These are phyloP conservation scores for Eustoma russellianum DNA, from an alignment of 257 asterid species.

Conservation along the genomic window DNA sequence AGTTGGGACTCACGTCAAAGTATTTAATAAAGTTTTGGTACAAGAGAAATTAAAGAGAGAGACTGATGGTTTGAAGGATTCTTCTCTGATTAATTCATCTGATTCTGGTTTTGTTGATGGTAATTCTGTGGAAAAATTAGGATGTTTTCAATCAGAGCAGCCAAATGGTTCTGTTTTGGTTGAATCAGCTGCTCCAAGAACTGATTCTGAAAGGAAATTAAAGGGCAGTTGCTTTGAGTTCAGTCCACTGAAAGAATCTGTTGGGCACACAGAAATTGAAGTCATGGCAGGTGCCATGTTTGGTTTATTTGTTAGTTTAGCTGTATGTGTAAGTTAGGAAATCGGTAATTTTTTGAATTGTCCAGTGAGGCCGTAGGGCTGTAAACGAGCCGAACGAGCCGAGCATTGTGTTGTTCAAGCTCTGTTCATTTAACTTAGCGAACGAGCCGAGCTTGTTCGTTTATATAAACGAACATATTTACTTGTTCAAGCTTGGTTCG, in stretches of 20 bases:
- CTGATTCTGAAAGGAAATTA: slow-evolving; percentile 17
- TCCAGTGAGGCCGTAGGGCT: too few relatives aligned
- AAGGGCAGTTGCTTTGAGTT: slow-evolving; percentile 10
- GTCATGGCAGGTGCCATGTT: slow-evolving; percentile 82
- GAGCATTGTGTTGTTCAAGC: too few relatives aligned
- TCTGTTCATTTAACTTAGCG: too few relatives aligned
- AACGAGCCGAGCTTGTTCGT: too few relatives aligned
- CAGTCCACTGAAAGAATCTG: slow-evolving; percentile 56
- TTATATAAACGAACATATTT: too few relatives aligned
- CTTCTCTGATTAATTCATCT: slow-evolving; percentile 26
- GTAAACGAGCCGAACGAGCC: too few relatives aligned
- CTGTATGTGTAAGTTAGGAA: slow-evolving; percentile 21
- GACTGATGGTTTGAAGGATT: slow-evolving; percentile 18
- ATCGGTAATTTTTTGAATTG: too few relatives aligned
- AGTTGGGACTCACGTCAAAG: slow-evolving; percentile 82
- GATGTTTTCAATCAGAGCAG: slow-evolving; percentile 15
- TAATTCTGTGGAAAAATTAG: slow-evolving; percentile 19
- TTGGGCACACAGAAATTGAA: slow-evolving; percentile 82
- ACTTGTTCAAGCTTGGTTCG: too few relatives aligned
- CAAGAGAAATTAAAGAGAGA: slow-evolving; percentile 21
- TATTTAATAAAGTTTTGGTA: slow-evolving; percentile 41
- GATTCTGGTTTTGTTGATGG: slow-evolving; percentile 22
- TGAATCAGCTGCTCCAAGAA: slow-evolving; percentile 22
- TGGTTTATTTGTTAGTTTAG: slow-evolving; percentile 66
- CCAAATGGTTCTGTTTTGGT: slow-evolving; percentile 30